These are phyloP conservation scores for Thelonectria blattea DNA, from an alignment of 2,329 filamentous ascomycete genomes.

Conservation along the genomic window DNA sequence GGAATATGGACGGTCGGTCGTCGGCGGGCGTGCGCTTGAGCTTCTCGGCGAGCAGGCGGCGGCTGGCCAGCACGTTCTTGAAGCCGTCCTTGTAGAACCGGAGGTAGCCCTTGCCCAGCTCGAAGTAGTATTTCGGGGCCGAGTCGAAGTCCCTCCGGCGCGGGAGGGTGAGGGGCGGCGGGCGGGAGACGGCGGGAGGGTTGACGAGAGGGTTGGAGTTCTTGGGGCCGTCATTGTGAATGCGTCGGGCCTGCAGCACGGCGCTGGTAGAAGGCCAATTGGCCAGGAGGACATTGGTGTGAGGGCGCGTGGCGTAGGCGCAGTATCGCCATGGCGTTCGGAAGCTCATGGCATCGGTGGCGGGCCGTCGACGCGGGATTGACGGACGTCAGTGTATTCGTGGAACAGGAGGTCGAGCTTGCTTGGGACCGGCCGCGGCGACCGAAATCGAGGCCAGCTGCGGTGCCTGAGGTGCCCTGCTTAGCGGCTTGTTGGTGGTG, in stretches of 20 bases:
- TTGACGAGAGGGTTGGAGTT: slow-evolving; percentile 61
- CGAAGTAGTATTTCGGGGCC: slow-evolving; percentile 56
- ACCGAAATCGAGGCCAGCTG: slow-evolving; percentile 23
- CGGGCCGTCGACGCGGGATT: slow-evolving; percentile 19
- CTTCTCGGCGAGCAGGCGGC: slow-evolving; percentile 55
- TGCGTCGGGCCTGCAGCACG: slow-evolving; percentile 29
- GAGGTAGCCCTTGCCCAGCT: slow-evolving; percentile 76
- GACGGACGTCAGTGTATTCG: slow-evolving; percentile 16
- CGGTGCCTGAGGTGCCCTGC: slow-evolving; percentile 16
- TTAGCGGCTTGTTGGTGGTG: slow-evolving; percentile 10
- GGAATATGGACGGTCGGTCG: slow-evolving; percentile 54
- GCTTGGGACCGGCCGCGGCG: slow-evolving; percentile 24
- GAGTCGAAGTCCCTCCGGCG: slow-evolving; percentile 49
- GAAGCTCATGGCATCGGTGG: slow-evolving; percentile 39
- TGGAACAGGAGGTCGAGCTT: slow-evolving; percentile 5
- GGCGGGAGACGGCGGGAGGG: slow-evolving; percentile 74
- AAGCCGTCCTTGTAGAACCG: slow-evolving; percentile 89
- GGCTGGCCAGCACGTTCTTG: slow-evolving; percentile 74
- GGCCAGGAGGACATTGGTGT: slow-evolving; percentile 16
- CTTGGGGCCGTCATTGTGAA: slow-evolving; percentile 37
- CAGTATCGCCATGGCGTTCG: slow-evolving; percentile 42
- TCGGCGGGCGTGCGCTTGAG: slow-evolving; percentile 55
- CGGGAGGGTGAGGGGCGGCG: slow-evolving; percentile 71
- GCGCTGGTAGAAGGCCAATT: slow-evolving; percentile 26
- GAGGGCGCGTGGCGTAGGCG: slow-evolving; percentile 29